Evolutionary conservation across 345 rosid species (phyloP), one percentile per base, ranked within the genome.

Genomic region (Eucalyptus lansdowneana): DNA sequence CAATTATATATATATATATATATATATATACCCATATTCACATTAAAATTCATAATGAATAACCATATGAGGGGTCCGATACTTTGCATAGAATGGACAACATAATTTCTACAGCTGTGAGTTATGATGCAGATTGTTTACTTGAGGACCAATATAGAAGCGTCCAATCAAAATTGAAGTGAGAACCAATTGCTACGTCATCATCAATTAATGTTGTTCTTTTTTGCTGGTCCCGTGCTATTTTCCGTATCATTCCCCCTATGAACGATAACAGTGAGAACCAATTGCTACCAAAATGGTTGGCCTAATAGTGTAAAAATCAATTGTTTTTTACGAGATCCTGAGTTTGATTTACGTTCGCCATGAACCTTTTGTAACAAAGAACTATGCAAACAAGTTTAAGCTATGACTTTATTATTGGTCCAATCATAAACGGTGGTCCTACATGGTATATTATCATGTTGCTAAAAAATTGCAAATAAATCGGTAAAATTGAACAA

Each of bases 371-470:
- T n/a, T 37, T 34, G 11, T 40, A 76, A 21, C 4, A 19, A 69
- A 34, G 44, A 69, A 69, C 24, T 69, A 69, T 5, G 44, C 81
- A 17, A 69, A 69, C 42, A 17, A 69, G 24, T 34, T 69, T 34
- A 4, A 67, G 6, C 80, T 67, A 16, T 67, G 8, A 67, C 22
- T 67, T 67, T 31, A 8, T 1, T 8, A 34, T 67, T 9, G 40
- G 80, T 31, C 11, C 40, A 8, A 4, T 31, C 40, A 67, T 10
- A 34, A 15, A 8, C 0, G 2, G 3, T 0, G 0, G 4, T 67
- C 40, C 9, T 67, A 15, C 1, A 31, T 8, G 40, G 0, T 8
- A 67, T 34, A 31, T 0, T 34, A 0, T 16, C 40, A 31, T 0
- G 11, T 24, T 56, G 62, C 29, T 56, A 22, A 24, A 22, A 22